phyloP scores from a whole-genome alignment of 106 monocot genomes.

The Chionographis japonica region DNA sequence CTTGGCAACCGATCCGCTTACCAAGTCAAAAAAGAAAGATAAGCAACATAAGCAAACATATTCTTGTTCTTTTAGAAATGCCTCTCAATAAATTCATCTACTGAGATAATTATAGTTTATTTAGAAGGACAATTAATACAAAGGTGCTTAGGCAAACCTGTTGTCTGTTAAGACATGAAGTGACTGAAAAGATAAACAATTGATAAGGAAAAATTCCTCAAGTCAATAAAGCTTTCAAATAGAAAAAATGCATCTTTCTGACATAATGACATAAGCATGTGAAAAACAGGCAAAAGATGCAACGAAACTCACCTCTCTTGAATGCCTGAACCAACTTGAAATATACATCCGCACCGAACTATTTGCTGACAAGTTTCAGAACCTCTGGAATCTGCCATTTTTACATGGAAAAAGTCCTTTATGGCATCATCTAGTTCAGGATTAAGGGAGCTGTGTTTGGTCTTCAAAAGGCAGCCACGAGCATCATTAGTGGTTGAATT shows the following conservation, averaged over 20 bases:
- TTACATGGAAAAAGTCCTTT: slow-evolving; percentile 31
- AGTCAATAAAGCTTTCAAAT: neutral
- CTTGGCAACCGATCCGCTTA: too few species aligned
- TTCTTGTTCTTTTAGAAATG: too few species aligned
- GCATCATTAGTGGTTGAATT: neutral
- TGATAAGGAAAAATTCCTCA: too few species aligned
- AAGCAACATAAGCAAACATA: too few species aligned
- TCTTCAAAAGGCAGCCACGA: neutral
- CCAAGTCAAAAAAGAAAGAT: too few species aligned
- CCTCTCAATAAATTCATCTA: too few species aligned
- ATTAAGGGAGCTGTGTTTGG: slow-evolving; percentile 8
- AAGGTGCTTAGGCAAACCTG: too few species aligned
- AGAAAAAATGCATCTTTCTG: neutral
- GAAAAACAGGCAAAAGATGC: slow-evolving; percentile 2
- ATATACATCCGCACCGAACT: slow-evolving; percentile 46
- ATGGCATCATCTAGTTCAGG: slow-evolving; percentile 18
- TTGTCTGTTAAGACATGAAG: too few species aligned
- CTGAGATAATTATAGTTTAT: too few species aligned
- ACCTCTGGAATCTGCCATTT: slow-evolving; percentile 35
- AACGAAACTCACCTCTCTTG: slow-evolving; percentile 37
- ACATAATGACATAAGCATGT: neutral
- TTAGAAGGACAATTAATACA: too few species aligned
- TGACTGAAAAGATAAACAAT: too few species aligned
- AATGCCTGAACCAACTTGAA: slow-evolving; percentile 29
- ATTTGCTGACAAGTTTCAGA: slow-evolving; percentile 48